Conservation (phyloP, 441 rosid genomes). For the Adansonia grandidieri region DNA sequence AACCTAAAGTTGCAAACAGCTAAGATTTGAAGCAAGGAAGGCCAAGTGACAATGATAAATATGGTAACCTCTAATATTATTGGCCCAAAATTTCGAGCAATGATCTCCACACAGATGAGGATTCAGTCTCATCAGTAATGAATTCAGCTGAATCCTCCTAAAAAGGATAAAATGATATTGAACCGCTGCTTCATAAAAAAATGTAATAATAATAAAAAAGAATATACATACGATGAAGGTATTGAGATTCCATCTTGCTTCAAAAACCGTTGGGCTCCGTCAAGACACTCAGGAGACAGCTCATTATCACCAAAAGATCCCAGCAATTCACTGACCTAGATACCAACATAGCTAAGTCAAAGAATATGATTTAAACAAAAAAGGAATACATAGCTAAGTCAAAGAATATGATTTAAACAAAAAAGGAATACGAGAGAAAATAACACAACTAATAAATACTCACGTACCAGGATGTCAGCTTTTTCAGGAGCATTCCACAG, state of each 20-base stretch:
- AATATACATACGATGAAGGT: constrained; percentile 84
- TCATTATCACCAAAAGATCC: constrained; percentile 99
- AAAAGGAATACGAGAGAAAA: constrained; percentile 16
- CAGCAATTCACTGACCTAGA: constrained; percentile 92
- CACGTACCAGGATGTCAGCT: constrained; percentile 90
- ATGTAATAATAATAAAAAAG: background rate
- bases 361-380: constrained; percentile 5
- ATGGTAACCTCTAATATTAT: background rate
- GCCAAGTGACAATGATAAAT: background rate
- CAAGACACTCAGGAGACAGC: constrained; percentile 98
- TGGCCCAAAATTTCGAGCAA: background rate
- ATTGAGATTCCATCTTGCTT: constrained; percentile 94
- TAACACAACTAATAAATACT: constrained; percentile 9
- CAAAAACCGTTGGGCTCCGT: constrained; percentile 95
- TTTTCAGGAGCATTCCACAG: constrained; percentile 90
- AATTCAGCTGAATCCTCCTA: constrained; percentile 8
- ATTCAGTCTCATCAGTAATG: background rate
- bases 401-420: constrained; percentile 20
- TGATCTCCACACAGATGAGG: background rate
- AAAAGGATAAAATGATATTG: background rate
- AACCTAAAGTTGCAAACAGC: background rate
- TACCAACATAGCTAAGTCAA: constrained; percentile 33
- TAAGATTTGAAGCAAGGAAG: background rate
- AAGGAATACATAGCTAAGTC: constrained; percentile 23
- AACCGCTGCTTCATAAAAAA: constrained; percentile 7